Evolutionary conservation across 2,329 filamentous ascomycete genomes (phyloP), one percentile per base, ranked within the genome.

Genomic region (Verticillium alfalfae): DNA sequence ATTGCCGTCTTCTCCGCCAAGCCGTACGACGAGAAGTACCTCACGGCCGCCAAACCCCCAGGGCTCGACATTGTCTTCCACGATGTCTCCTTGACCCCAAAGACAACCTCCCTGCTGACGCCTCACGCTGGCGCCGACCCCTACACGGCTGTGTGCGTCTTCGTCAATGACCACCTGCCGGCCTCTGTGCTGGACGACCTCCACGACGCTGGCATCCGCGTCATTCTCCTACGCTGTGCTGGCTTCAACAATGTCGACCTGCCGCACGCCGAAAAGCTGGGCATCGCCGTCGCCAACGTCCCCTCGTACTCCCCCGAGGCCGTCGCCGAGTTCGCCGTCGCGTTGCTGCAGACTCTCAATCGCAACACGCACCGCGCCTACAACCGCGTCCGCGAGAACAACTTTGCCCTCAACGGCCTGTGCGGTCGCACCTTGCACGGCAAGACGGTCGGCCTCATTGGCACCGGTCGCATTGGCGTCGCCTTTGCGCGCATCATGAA

Each of bases 221-320:
- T 84, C 59, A 78, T 90, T 65, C 81, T 89, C 31, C 78, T 90
- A 61, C 85, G 88, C 59, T 90, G 88, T 72, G 88, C 88, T 1
- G 88, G 88, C 61, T 88, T 80, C 78, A 89, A 90, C 76, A 85
- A 88, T 67, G 83, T 90, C 62, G 84, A 90, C 69, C 81, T 90
- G 26, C 70, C 71, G 18, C 75, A 78, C 1, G 88, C 88, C 60
- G 76, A 80, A 66, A 69, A 72, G 22, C 78, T 85, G 3, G 81
- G 81, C 61, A 74, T 90, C 65, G 83, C 84, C 68, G 86, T 89
- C 55, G 85, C 86, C 66, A 86, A 87, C 63, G 87, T 90, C 38
- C 87, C 88, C 1, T 82, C 85, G 3, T 90, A 90, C 75, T 87
- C 86, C 8, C 88, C 88, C 62, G 85, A 90, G 71, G 85, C 87